Evolutionary conservation across 352 stramenopile species (phyloP).

Genomic region (Phytophthora vignae): DNA sequence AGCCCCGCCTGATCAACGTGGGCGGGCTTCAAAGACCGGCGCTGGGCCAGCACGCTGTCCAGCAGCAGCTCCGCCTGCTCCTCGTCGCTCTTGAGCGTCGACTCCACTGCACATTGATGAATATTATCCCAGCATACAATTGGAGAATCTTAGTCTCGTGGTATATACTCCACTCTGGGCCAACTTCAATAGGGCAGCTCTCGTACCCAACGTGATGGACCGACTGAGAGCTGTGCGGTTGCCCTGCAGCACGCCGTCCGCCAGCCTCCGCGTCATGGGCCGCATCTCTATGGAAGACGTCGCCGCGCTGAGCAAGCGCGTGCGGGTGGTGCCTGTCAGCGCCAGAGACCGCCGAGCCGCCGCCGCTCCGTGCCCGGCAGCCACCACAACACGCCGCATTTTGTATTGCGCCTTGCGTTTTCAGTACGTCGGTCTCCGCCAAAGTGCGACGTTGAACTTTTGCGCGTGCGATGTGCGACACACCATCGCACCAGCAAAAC

Average conservation of each 20-base stretch:
- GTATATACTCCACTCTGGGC: neutral
- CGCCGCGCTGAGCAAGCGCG: neutral
- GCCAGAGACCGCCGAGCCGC: neutral
- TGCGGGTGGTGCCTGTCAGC: neutral
- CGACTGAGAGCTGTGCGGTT: constrained; percentile 76
- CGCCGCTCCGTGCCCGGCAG: neutral
- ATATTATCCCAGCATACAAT: neutral
- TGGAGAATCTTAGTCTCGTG: neutral
- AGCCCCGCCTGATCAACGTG: constrained; percentile 32
- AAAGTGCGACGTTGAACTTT: constrained; percentile 44
- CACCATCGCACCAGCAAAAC: neutral
- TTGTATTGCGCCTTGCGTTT: constrained; percentile 7
- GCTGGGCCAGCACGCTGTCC: constrained; percentile 78
- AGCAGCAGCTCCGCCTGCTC: constrained; percentile 89
- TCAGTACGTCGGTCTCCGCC: constrained; percentile 3
- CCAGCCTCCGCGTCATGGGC: constrained; percentile 57
- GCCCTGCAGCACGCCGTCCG: constrained; percentile 58
- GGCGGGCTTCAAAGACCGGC: constrained; percentile 48
- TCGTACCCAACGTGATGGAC: constrained; percentile 76
- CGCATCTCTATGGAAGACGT: constrained; percentile 26
- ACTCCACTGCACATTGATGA: constrained; percentile 66
- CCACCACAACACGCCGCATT: constrained; percentile 25
- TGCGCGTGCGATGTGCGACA: neutral
- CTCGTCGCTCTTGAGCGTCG: constrained; percentile 70
- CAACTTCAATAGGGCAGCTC: constrained; percentile 15